Percentiles rank a stretch among this genome's conserved stretches.
These are phyloP conservation scores for Vickermania spadyakhi DNA, from an alignment of 208 protist genomes.

Conservation along the genomic window DNA sequence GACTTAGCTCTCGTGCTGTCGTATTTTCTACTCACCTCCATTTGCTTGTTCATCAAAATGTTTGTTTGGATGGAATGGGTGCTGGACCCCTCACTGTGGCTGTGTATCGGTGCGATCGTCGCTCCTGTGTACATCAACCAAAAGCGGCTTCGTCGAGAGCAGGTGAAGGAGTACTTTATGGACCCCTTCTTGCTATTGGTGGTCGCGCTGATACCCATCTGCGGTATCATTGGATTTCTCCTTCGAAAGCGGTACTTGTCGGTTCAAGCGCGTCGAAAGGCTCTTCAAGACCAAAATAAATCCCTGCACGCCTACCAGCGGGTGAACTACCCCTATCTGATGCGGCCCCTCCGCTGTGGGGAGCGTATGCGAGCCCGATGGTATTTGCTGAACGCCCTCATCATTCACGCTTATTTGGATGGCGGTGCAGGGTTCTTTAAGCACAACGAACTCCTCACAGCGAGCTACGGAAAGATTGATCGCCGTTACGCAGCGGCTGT, in stretches of 20 bases:
- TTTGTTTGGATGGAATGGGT: background rate
- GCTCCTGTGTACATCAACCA: background rate
- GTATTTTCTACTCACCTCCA: no score
- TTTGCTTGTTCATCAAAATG: no score
- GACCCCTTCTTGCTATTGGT: background rate
- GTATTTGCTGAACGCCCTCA: conserved; percentile 71
- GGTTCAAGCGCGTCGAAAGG: background rate
- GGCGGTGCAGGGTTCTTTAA: conserved; percentile 63
- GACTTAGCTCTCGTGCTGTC: no score
- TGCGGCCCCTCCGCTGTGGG: conserved; percentile 24
- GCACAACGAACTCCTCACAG: conserved; percentile 32
- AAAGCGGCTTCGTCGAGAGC: background rate
- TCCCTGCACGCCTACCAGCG: background rate
- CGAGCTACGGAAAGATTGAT: conserved; percentile 64
- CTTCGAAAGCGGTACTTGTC: background rate
- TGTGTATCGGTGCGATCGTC: background rate
- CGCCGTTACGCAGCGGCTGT: conserved; percentile 36
- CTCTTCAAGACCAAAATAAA: background rate
- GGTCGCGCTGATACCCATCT: background rate
- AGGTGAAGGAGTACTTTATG: background rate
- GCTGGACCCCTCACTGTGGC: background rate
- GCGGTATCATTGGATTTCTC: background rate
- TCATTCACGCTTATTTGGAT: conserved; percentile 70
- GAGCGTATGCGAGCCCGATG: conserved; percentile 57
- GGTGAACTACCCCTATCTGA: conserved; percentile 4